These are phyloP conservation scores for Nepenthes mirabilis DNA, from an alignment of 148 eudicot genomes.

Conservation along the genomic window DNA sequence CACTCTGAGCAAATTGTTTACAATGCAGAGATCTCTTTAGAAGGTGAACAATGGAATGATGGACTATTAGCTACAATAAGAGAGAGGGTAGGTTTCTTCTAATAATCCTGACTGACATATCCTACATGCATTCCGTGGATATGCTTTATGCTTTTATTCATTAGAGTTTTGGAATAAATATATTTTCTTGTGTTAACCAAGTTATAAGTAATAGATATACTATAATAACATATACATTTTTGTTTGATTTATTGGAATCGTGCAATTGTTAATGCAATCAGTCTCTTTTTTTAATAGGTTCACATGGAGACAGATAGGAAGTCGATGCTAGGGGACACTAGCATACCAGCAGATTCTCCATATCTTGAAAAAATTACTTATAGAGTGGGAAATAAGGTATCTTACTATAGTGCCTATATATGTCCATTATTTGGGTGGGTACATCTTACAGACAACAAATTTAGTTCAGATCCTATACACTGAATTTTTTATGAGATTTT, in stretches of 20 bases:
- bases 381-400: slow-evolving; percentile 82
- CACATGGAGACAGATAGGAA: slow-evolving; percentile 96
- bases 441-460: not conserved
- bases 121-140: not conserved
- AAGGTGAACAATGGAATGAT: slow-evolving; percentile 95
- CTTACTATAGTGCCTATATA: not conserved
- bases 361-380: slow-evolving; percentile 65
- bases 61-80: slow-evolving; percentile 93
- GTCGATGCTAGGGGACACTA: slow-evolving; percentile 42
- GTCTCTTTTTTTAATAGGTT: slow-evolving; percentile 40
- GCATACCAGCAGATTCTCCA: slow-evolving; percentile 26
- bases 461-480: not conserved
- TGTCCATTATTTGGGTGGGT: not conserved
- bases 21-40: slow-evolving; percentile 61
- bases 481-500: not conserved
- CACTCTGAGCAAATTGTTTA: slow-evolving; percentile 3
- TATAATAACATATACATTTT: not conserved
- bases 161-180: not conserved
- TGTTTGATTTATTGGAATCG: not conserved
- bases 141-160: not conserved
- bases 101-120: not conserved
- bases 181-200: too few relatives aligned
- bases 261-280: slow-evolving; percentile 7
- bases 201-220: not conserved
- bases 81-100: slow-evolving; percentile 58